Conservation (phyloP, 352 stramenopile genomes). For the Phytopythium kandeliae region DNA sequence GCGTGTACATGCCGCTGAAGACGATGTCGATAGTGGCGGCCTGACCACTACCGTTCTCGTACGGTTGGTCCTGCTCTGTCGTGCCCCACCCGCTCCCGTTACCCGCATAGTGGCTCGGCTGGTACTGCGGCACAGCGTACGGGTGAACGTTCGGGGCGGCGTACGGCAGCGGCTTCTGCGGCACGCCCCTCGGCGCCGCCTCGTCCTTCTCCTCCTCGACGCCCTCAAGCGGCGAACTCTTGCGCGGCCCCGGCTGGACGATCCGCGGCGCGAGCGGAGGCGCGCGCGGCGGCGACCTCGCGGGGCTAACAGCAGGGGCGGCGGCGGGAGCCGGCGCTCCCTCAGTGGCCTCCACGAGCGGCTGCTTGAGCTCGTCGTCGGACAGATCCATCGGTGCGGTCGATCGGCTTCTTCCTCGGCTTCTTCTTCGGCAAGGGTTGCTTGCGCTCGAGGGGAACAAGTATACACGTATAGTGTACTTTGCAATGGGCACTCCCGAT, state of each 20-base stretch:
- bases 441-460: too few relatives aligned
- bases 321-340: constrained; percentile 5
- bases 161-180: constrained; percentile 46
- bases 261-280: background rate
- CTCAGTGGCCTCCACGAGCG: constrained; percentile 36
- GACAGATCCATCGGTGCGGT: constrained; percentile 50
- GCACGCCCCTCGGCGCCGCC: background rate
- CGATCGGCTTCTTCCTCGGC: constrained; percentile 8
- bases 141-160: constrained; percentile 70
- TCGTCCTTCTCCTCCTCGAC: constrained; percentile 68
- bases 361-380: constrained; percentile 73
- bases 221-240: constrained; percentile 14
- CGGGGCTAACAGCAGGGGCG: too few relatives aligned
- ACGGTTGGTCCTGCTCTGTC: constrained; percentile 22
- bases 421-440: constrained; percentile 11
- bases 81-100: constrained; percentile 36
- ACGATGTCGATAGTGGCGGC: constrained; percentile 69
- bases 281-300: constrained; percentile 2
- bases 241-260: constrained; percentile 8
- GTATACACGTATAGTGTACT: too few relatives aligned
- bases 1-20: constrained; percentile 84
- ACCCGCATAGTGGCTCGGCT: constrained; percentile 49
- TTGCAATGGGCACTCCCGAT: too few relatives aligned
- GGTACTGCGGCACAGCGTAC: constrained; percentile 77
- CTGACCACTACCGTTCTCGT: constrained; percentile 34